Percentiles rank a stretch among this genome's conserved stretches.
phyloP scores from a whole-genome alignment of 169 alveolate genomes.

The Plasmodium vinckei region DNA sequence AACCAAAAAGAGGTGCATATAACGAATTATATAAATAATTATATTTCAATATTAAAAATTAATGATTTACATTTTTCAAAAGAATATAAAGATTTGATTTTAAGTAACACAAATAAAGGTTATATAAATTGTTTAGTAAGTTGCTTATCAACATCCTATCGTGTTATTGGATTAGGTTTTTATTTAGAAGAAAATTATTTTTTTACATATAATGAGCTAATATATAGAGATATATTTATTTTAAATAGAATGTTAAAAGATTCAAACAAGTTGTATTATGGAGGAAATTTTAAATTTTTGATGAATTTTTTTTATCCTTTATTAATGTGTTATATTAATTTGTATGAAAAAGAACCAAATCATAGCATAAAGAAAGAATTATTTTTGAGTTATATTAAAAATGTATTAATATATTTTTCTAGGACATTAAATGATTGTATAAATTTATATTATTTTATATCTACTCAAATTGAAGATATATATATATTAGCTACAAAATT shows the following conservation, averaged over 20 bases:
- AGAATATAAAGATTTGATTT: constrained; percentile 24
- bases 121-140: constrained; percentile 29
- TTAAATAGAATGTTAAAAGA: constrained; percentile 52
- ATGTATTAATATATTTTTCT: constrained; percentile 43
- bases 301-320: constrained; percentile 76
- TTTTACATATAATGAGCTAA: constrained; percentile 45
- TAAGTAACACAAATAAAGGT: constrained; percentile 12
- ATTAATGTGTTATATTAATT: constrained; percentile 58
- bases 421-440: constrained; percentile 66
- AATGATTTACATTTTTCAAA: constrained; percentile 45
- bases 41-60: constrained; percentile 22
- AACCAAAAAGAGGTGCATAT: neutral
- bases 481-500: constrained; percentile 60
- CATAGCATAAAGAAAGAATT: constrained; percentile 32
- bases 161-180: constrained; percentile 45
- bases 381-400: constrained; percentile 49
- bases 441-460: constrained; percentile 65
- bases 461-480: constrained; percentile 63
- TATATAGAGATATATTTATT: constrained; percentile 53
- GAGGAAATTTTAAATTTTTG: constrained; percentile 69
- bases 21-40: neutral
- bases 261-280: constrained; percentile 34
- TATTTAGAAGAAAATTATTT: constrained; percentile 65
- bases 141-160: constrained; percentile 30
- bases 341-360: constrained; percentile 63